phyloP scores from a whole-genome alignment of 2,329 filamentous ascomycete species.

The Conoideocrella luteorostrata region DNA sequence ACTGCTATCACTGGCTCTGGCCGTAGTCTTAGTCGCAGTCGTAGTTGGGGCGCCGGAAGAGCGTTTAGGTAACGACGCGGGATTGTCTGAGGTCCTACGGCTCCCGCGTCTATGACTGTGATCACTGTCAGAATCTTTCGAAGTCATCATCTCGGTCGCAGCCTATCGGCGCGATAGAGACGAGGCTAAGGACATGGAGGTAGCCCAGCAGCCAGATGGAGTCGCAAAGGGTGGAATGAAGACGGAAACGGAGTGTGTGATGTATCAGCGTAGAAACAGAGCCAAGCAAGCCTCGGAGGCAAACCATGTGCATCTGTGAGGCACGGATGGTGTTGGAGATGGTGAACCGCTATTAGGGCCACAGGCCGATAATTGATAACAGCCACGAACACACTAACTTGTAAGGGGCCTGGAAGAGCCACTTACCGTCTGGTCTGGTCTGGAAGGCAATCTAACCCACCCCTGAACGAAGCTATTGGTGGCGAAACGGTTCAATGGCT shows the following conservation, averaged over 20 bases:
- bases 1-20: slow-evolving; percentile 6
- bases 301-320: neutral
- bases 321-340: neutral
- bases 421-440: no score
- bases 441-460: no score
- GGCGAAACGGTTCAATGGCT: neutral
- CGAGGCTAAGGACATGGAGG: slow-evolving; percentile 18
- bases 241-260: neutral
- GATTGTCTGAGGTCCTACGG: slow-evolving; percentile 17
- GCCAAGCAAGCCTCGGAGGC: neutral
- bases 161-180: slow-evolving; percentile 21
- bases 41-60: slow-evolving; percentile 6
- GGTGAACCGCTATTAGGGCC: neutral
- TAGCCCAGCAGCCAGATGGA: neutral
- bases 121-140: slow-evolving; percentile 19
- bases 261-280: neutral
- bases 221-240: neutral
- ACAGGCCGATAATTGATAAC: neutral
- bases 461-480: neutral
- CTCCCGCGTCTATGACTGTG: slow-evolving; percentile 16
- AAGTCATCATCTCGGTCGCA: slow-evolving; percentile 18
- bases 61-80: slow-evolving; percentile 10
- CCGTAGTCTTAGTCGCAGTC: slow-evolving; percentile 4
- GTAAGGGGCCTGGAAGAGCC: neutral
- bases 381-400: neutral